phyloP scores from a whole-genome alignment of 441 rosid species.

The Flueggea neowawraea region DNA sequence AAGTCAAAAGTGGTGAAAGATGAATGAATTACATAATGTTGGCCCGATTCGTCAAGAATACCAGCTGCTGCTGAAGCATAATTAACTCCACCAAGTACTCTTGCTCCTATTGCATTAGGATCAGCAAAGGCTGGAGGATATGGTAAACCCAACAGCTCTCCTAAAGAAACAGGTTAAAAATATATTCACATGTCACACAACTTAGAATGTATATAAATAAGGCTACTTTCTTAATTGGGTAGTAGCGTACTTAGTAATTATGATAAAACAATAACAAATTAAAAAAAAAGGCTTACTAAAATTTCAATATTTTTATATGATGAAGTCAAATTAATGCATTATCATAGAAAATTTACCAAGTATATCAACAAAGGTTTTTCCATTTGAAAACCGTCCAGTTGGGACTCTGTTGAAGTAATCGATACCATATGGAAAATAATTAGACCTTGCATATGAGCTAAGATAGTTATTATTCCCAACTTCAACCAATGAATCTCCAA shows the following conservation, averaged over 20 bases:
- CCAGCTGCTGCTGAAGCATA: constrained; percentile 92
- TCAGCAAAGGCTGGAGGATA: constrained; percentile 66
- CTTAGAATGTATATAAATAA: background rate
- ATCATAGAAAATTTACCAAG: constrained; percentile 38
- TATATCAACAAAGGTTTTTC: constrained; percentile 56
- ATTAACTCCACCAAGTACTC: constrained; percentile 66
- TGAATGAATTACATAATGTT: constrained; percentile 46
- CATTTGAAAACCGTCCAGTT: constrained; percentile 69
- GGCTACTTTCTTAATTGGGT: too few relatives aligned
- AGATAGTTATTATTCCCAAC: constrained; percentile 69
- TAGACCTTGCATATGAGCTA: constrained; percentile 42
- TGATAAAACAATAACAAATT: too few relatives aligned
- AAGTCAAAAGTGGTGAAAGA: too few relatives aligned
- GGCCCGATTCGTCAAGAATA: constrained; percentile 81
- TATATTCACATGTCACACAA: too few relatives aligned
- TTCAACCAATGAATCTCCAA: constrained; percentile 77
- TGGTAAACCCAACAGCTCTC: constrained; percentile 50
- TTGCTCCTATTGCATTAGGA: constrained; percentile 53
- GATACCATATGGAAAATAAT: constrained; percentile 68
- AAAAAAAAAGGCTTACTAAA: too few relatives aligned
- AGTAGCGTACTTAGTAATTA: too few relatives aligned
- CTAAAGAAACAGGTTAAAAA: constrained; percentile 17
- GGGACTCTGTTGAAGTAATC: constrained; percentile 44
- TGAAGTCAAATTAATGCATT: too few relatives aligned
- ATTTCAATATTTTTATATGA: too few relatives aligned